phyloP scores from a whole-genome alignment of 2,329 filamentous ascomycete genomes.

The Sporothrix pallida region DNA sequence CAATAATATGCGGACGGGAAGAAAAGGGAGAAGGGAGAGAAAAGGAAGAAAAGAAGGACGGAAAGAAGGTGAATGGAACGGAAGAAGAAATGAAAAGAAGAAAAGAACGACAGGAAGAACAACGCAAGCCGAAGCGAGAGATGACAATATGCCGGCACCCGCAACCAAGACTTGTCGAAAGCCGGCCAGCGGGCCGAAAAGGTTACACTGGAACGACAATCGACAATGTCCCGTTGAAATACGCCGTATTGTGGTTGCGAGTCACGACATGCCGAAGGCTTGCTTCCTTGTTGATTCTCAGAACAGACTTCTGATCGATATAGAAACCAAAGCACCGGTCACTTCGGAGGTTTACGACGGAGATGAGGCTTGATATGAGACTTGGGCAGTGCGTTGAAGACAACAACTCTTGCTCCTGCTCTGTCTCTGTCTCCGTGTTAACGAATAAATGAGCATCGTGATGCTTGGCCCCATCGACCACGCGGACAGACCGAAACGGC shows the following conservation, averaged over 20 bases:
- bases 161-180: not conserved
- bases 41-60: too few species aligned
- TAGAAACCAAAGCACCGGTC: too few species aligned
- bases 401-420: too few species aligned
- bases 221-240: not conserved
- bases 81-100: not conserved
- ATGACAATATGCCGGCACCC: conserved; percentile 7
- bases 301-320: too few species aligned
- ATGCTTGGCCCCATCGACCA: not conserved
- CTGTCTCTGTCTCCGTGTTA: not conserved
- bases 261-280: not conserved
- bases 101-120: not conserved
- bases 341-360: not conserved
- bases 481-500: not conserved
- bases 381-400: not conserved
- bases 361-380: not conserved
- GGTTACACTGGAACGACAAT: not conserved
- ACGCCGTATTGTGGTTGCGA: not conserved
- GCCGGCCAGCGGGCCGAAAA: conserved; percentile 14
- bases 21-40: not conserved
- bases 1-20: not conserved
- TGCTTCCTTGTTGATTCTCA: too few species aligned
- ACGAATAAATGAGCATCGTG: not conserved
- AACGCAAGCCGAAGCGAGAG: not conserved
- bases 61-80: too few species aligned